These are phyloP conservation scores for Diplosphaera chodatii DNA, from an alignment of 139 green algal species.

Conservation along the genomic window DNA sequence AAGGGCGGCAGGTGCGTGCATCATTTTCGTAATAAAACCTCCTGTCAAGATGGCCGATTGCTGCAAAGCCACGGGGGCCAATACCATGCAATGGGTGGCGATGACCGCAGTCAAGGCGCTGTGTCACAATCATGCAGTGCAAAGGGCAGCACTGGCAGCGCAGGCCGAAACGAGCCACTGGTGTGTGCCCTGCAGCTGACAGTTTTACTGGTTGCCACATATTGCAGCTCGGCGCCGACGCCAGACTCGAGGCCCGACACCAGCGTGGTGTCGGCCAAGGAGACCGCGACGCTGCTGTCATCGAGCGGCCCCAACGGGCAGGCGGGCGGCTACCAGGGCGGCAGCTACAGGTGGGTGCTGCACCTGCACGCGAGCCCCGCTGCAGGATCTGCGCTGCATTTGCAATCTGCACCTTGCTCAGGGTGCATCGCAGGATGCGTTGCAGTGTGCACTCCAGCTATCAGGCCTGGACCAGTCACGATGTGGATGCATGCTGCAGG, in stretches of 20 bases:
- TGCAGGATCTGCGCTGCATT: background rate
- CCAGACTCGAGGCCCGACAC: conserved; percentile 1
- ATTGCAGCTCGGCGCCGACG: background rate
- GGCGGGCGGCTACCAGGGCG: conserved; percentile 5
- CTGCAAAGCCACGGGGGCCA: no score
- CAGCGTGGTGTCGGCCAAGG: conserved; percentile 1
- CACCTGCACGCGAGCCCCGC: background rate
- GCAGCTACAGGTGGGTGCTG: background rate
- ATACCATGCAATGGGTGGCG: no score
- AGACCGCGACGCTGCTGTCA: background rate
- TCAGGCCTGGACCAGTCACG: background rate
- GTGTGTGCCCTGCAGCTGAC: no score
- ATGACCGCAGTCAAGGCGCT: no score
- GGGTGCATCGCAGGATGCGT: background rate
- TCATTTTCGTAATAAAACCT: no score
- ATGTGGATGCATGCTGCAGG: conserved; percentile 10
- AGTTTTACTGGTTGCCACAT: no score
- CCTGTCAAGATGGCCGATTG: no score
- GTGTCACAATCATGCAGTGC: no score
- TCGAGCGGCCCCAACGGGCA: background rate
- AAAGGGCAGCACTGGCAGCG: no score
- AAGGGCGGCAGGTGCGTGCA: no score
- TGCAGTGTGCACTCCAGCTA: no score
- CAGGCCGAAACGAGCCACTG: no score
- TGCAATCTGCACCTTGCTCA: background rate